Evolutionary conservation across 140 eudicot species (phyloP).

Genomic region (Bidens hawaiensis): DNA sequence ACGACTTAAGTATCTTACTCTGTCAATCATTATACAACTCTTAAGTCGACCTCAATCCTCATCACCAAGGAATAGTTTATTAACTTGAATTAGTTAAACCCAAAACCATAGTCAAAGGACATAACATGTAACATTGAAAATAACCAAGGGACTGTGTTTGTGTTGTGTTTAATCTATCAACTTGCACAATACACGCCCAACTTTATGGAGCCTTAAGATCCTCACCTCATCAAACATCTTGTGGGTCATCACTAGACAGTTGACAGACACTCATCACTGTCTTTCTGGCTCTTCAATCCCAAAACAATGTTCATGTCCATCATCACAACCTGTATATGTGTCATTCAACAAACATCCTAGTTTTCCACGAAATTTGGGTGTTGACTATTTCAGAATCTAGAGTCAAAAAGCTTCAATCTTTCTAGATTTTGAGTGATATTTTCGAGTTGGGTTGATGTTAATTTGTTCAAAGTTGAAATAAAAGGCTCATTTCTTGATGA

Average conservation of each 20-base stretch:
- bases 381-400: constrained; percentile 11
- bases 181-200: not conserved
- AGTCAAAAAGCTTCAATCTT: constrained; percentile 1
- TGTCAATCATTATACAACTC: constrained; percentile 6
- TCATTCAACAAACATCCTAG: not conserved
- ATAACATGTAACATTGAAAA: not conserved
- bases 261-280: constrained; percentile 18
- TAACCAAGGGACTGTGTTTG: constrained; percentile 12
- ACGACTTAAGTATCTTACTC: not conserved
- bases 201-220: constrained; percentile 9
- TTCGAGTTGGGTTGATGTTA: constrained; percentile 3
- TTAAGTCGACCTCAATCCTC: constrained; percentile 22
- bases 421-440: not conserved
- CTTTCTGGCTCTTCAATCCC: not conserved
- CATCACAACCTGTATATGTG: constrained; percentile 12
- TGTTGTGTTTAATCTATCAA: not conserved
- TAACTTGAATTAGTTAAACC: not conserved
- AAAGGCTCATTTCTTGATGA: not conserved
- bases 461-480: constrained; percentile 16
- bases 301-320: too few relatives aligned
- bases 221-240: constrained; percentile 22
- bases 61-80: not conserved
- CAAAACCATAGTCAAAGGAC: constrained; percentile 2
- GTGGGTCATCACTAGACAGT: constrained; percentile 24
- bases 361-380: constrained; percentile 30